Percentiles rank a stretch among this genome's conserved stretches.
These are phyloP conservation scores for Rhodamnia rubescens DNA, from an alignment of 345 rosid genomes.

Conservation along the genomic window DNA sequence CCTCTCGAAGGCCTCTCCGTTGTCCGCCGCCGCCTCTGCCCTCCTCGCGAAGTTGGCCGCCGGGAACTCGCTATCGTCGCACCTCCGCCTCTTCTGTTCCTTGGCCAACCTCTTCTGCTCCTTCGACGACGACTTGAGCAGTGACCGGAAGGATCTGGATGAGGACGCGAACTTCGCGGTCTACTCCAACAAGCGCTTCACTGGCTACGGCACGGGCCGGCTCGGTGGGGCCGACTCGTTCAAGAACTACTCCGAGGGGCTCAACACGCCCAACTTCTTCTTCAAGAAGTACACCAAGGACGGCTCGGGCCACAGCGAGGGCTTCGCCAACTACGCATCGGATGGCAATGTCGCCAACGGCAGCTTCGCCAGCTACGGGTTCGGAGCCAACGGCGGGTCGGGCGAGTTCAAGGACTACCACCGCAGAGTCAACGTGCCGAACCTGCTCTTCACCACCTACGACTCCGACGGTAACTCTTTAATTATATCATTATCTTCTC, in stretches of 20 bases:
- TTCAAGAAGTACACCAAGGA: conserved; percentile 39
- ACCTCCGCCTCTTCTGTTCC: conserved; percentile 44
- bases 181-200: conserved; percentile 32
- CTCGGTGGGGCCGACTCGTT: conserved; percentile 38
- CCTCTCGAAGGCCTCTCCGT: conserved; percentile 70
- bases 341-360: conserved; percentile 38
- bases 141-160: not conserved
- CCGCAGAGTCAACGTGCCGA: conserved; percentile 37
- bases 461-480: conserved; percentile 11
- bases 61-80: conserved; percentile 27
- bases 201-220: conserved; percentile 23
- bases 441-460: conserved; percentile 35
- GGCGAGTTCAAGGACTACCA: conserved; percentile 41
- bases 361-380: conserved; percentile 52
- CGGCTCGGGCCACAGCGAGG: conserved; percentile 22
- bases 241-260: conserved; percentile 43
- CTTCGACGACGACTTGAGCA: conserved; percentile 5
- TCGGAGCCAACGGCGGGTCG: conserved; percentile 38
- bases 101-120: conserved; percentile 49
- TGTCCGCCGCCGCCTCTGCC: conserved; percentile 34
- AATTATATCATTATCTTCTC: too few species aligned
- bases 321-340: conserved; percentile 30
- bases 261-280: conserved; percentile 17
- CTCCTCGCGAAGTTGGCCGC: conserved; percentile 33
- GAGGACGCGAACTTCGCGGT: conserved; percentile 32